Evolutionary conservation across 2,329 filamentous ascomycete species (phyloP), one percentile per base, ranked within the genome.

Genomic region (Metarhizium brunneum): DNA sequence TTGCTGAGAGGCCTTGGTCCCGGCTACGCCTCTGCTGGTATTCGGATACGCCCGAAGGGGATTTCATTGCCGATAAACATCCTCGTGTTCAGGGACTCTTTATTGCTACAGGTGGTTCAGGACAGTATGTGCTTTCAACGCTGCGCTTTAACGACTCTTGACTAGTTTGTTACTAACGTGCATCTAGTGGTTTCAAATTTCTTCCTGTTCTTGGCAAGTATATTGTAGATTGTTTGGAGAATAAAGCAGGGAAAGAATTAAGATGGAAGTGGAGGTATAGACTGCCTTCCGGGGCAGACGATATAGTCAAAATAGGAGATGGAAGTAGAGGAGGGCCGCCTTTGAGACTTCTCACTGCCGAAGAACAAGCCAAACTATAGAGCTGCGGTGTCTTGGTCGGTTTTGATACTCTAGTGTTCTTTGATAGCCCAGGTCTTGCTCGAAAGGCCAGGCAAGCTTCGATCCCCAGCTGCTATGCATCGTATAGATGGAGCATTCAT

Each of bases 21-120:
- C 68, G 72, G 11, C 76, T 75, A 6, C 70, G 81, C 4, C 67
- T 86, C 47, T 86, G 83, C 61, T 86, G 83, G 83, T 86, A 86
- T 61, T 82, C 78, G 3, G 83, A 86, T 67, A 86, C 83, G 56
- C 81, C 81, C 0, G 74, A 75, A n/a, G 82, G 81, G 1, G 79
- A 86, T 59, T 86, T 85, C 63, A 73, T 86, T 49, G 74, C 85
- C 29, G 76, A 78, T 20, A 72, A 79, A 55, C 81, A 85, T 57
- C 82, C 82, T 0, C 61, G 67, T 1, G 68, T 76, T 7, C 61
- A 71, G 2, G 72, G 74, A 0, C 58, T 80, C 0, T 80, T 80
- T 57, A 36, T 80, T 1, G 77, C 76, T 0, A 77, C 74, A 0
- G 78, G 76, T 0, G 76, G 76, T 0, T 73, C 72, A 25, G 76